Percentiles rank a stretch among this genome's conserved stretches.
phyloP scores from a whole-genome alignment of 768 basidiomycete genomes.

The Lactifluus subvellereus region DNA sequence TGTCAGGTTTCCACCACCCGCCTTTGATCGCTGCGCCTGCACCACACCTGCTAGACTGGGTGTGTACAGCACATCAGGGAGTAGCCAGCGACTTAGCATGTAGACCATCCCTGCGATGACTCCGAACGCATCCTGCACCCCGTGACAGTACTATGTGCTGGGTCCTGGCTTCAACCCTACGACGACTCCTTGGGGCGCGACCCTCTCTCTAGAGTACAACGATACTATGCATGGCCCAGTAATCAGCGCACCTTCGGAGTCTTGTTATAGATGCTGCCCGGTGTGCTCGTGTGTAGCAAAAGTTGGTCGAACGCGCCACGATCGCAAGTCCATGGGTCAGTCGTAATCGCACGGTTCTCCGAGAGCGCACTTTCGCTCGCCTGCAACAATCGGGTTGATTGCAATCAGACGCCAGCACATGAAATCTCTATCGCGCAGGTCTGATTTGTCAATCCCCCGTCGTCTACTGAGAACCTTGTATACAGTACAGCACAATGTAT shows the following conservation, averaged over 20 bases:
- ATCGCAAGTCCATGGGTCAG: conserved; percentile 92
- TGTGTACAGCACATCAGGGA: too few species aligned
- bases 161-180: too few species aligned
- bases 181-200: too few species aligned
- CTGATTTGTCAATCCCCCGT: conserved; percentile 99
- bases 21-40: too few species aligned
- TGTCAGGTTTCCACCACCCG: too few species aligned
- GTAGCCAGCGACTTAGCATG: too few species aligned
- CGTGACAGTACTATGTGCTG: too few species aligned
- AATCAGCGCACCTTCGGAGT: conserved; percentile 72
- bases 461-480: conserved; percentile 92
- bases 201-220: too few species aligned
- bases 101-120: too few species aligned
- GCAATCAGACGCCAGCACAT: conserved; percentile 99
- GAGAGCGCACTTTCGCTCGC: conserved; percentile 76
- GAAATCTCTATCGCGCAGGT: conserved; percentile 93
- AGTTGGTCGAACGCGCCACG: conserved; percentile 93
- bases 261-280: conserved; percentile 97
- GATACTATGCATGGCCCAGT: not conserved
- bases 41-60: too few species aligned
- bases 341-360: conserved; percentile 96
- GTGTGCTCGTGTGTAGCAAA: conserved; percentile 85
- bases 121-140: too few species aligned
- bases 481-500: conserved; percentile 34
- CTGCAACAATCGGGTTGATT: conserved; percentile 82